Base-by-base conservation (phyloP, 495 filamentous ascomycete species). In the Lasiosphaeriaceae sp. region DNA sequence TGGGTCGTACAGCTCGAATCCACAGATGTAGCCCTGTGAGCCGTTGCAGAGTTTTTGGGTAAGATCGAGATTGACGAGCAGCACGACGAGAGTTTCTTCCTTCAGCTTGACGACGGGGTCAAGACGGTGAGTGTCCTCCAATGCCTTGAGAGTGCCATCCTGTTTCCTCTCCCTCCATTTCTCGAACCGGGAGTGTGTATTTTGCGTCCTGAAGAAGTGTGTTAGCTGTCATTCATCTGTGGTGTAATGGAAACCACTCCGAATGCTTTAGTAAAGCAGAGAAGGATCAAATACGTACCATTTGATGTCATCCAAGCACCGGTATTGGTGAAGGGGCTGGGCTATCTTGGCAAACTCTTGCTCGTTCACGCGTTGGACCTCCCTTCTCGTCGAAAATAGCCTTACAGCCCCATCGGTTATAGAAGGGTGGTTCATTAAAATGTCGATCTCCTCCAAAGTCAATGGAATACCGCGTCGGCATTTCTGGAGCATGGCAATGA, bases 11-110 rank as follows among this genome's bases (percentile, higher is more conserved):
- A 71, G 67, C 43, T 89, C 87, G 69, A 96, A 97, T 2, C 82
- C 88, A 19, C 86, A 73, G 11, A 97, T 85, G 53, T 86, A 83
- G 1, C 93, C 93, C 56, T 96, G 82, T 2, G 90, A 95, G 5
- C 93, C 93, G 62, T 97, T 97, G 63, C 94, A 92, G 0, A 97
- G 83, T 0, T 79, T 81, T 2, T 85, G 80, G 0, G n/a, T 1
- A 1, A 77, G 55, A 68, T 96, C 90, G 65, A 96, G 82, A 63
- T 98, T 98, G 56, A 92, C 92, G 69, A 96, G 94, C 11, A 98
- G 76, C 81, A 98, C 94, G 22, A 98, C 93, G 50, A 92, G 89
- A 29, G 91, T 86, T 6, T 92, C 92, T 54, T 88, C 85, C 65
- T 96, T 97, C 31, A 97, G 80, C 24, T 83, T 74, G 80, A 63